Conservation (phyloP, 2,329 filamentous ascomycete species). For the Metarhizium anisopliae region DNA sequence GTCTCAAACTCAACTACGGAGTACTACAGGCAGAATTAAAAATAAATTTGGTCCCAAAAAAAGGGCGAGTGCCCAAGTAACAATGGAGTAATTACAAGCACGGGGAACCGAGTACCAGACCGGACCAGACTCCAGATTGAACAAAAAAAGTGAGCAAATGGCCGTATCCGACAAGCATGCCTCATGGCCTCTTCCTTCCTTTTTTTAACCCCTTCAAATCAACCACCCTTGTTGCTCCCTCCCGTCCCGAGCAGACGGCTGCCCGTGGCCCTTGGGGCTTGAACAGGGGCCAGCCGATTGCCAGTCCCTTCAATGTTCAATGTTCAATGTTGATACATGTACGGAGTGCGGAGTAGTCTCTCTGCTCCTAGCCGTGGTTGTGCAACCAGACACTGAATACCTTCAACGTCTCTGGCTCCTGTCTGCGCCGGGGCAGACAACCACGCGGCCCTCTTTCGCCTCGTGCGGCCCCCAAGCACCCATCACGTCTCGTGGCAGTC, state of each 20-base stretch:
- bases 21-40: neutral
- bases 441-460: neutral
- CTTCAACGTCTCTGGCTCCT: neutral
- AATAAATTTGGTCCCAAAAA: neutral
- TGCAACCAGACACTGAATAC: neutral
- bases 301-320: too few species aligned
- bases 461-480: neutral
- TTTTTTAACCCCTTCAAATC: neutral
- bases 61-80: neutral
- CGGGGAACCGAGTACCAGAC: neutral
- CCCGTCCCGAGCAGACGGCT: conserved; percentile 3
- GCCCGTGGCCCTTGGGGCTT: neutral
- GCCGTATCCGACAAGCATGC: neutral
- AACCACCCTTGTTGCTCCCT: conserved; percentile 1
- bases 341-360: neutral
- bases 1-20: neutral
- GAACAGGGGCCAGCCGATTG: neutral
- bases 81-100: neutral
- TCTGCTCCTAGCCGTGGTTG: too few species aligned
- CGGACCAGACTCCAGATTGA: neutral
- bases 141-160: neutral
- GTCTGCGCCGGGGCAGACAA: neutral
- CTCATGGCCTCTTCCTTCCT: neutral
- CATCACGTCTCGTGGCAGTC: neutral
- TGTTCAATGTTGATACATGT: neutral